Conservation (phyloP, 2,329 filamentous ascomycete species). For the Mariannaea elegans region DNA sequence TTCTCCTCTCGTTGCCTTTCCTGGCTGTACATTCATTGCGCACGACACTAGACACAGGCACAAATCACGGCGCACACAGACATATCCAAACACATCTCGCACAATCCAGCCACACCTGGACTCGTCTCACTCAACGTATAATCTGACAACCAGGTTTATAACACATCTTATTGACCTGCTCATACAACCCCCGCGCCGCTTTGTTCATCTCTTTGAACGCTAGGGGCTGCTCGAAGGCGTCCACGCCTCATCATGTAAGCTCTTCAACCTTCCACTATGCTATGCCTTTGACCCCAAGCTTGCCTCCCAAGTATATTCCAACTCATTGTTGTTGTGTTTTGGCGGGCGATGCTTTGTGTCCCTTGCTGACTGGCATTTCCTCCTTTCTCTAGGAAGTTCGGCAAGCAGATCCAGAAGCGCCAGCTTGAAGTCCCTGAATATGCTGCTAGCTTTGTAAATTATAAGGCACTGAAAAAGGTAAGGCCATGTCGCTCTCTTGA, state of each 20-base stretch:
- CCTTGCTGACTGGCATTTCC: constrained; percentile 17
- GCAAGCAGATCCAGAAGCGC: constrained; percentile 98
- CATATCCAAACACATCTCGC: constrained; percentile 17
- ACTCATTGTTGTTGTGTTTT: constrained; percentile 9
- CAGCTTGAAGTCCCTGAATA: constrained; percentile 99
- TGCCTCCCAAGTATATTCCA: constrained; percentile 7
- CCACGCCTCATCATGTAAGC: constrained; percentile 49
- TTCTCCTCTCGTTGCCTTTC: constrained; percentile 18
- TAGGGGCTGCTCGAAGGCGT: constrained; percentile 36
- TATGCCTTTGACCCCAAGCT: constrained; percentile 7
- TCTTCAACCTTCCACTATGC: constrained; percentile 10
- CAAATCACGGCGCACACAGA: constrained; percentile 2
- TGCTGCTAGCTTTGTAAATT: constrained; percentile 98
- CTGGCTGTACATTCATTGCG: constrained; percentile 5
- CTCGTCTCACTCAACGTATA: constrained; percentile 16
- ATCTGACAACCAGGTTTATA: constrained; percentile 12
- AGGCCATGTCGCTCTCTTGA: constrained; percentile 33
- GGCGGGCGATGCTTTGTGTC: constrained; percentile 3
- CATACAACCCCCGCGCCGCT: constrained; percentile 23
- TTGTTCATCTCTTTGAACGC: constrained; percentile 28
- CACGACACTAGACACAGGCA: neutral
- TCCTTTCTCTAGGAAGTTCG: constrained; percentile 84
- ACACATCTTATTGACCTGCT: constrained; percentile 18
- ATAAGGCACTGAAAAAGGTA: constrained; percentile 99
- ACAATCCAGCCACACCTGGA: constrained; percentile 35